phyloP scores from a whole-genome alignment of 345 rosid species.

The Eucalyptus caleyi region DNA sequence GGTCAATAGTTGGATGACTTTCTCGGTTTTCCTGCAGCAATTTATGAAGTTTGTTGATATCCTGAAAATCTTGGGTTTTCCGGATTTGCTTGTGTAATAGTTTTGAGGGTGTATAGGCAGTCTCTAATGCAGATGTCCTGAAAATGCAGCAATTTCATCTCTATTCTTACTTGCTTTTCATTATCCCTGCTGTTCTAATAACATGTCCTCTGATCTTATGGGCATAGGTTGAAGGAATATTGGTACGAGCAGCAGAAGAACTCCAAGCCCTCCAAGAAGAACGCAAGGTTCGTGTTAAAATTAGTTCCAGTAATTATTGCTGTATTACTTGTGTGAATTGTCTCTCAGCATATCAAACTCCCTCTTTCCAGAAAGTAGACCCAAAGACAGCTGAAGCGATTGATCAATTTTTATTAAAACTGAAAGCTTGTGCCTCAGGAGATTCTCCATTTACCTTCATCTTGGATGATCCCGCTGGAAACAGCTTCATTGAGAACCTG shows the following conservation, averaged over 20 bases:
- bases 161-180: neutral
- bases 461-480: constrained; percentile 93
- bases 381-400: constrained; percentile 87
- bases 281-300: constrained; percentile 43
- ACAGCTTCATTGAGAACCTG: constrained; percentile 95
- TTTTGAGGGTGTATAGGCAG: neutral
- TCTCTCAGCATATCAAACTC: neutral
- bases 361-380: constrained; percentile 56
- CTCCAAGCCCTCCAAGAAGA: constrained; percentile 86
- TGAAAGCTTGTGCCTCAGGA: constrained; percentile 74
- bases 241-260: constrained; percentile 74
- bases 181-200: neutral
- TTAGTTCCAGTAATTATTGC: neutral
- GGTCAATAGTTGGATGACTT: neutral
- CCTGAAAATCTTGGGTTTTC: neutral
- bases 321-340: neutral
- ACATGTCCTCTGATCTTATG: neutral
- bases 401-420: constrained; percentile 63
- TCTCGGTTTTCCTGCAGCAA: neutral
- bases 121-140: neutral
- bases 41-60: neutral
- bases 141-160: neutral
- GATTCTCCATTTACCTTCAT: constrained; percentile 54
- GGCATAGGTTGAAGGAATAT: constrained; percentile 69
- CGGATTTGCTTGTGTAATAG: neutral